Percentiles rank a stretch among this genome's conserved stretches.
Conservation (phyloP, 2,329 filamentous ascomycete genomes). For the Emydomyces testavorans region DNA sequence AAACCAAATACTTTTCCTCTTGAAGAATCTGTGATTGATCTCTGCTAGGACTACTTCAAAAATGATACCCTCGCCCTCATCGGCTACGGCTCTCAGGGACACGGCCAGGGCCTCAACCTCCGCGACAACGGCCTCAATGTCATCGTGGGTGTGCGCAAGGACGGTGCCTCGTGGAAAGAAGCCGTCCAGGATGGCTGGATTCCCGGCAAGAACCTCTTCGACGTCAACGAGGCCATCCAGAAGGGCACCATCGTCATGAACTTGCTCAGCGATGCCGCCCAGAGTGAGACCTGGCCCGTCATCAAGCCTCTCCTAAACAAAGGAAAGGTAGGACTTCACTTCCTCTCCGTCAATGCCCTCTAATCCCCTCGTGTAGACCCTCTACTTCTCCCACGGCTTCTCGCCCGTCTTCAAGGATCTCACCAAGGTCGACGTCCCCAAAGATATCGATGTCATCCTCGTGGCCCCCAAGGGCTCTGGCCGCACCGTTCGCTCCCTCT, state of each 20-base stretch:
- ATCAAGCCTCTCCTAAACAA: constrained; percentile 98
- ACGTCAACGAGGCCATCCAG: constrained; percentile 89
- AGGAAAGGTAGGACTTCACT: constrained; percentile 66
- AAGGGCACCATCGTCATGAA: constrained; percentile 98
- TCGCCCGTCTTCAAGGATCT: constrained; percentile 99
- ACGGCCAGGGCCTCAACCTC: constrained; percentile 98
- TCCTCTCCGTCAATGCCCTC: neutral
- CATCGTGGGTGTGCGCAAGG: constrained; percentile 96
- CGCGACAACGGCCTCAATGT: constrained; percentile 99
- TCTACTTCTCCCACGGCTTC: constrained; percentile 99
- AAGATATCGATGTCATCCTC: constrained; percentile 96
- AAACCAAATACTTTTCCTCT: neutral
- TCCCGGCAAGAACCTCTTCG: constrained; percentile 96
- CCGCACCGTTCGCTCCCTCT: constrained; percentile 94
- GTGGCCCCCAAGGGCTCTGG: constrained; percentile 98
- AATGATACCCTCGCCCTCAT: constrained; percentile 98
- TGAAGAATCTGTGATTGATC: neutral
- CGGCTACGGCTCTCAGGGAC: constrained; percentile 94
- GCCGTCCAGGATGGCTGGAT: constrained; percentile 96
- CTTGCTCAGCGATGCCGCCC: constrained; percentile 91
- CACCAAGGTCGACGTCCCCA: constrained; percentile 96
- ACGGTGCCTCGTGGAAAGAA: constrained; percentile 97
- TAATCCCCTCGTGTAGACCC: constrained; percentile 53
- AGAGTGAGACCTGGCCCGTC: constrained; percentile 95
- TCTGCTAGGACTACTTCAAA: constrained; percentile 92